Conservation (phyloP, 805 yeast species). For the Saccharomycopsis sp. region DNA sequence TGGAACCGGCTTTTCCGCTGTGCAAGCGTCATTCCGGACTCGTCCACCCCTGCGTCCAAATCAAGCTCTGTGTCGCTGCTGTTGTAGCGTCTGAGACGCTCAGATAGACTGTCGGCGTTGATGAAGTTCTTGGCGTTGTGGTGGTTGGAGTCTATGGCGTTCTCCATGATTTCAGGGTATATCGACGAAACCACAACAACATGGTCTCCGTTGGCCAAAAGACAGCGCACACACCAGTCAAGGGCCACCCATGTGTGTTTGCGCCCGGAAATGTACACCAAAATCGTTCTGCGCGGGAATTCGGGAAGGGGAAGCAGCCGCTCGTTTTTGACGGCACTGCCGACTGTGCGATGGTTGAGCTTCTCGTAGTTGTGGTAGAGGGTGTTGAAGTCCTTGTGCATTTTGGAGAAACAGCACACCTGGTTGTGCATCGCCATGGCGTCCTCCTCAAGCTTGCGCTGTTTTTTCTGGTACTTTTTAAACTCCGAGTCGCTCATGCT, state of each 20-base stretch:
- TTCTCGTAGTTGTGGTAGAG: conserved; percentile 34
- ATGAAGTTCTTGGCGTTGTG: background rate
- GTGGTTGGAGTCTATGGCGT: conserved; percentile 11
- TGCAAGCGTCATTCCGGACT: conserved; percentile 1
- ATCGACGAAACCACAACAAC: conserved; percentile 56
- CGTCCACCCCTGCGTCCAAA: background rate
- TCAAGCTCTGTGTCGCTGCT: background rate
- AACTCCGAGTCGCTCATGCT: conserved; percentile 10
- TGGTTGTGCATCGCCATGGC: conserved; percentile 20
- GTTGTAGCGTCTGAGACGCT: background rate
- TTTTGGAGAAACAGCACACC: conserved; percentile 31
- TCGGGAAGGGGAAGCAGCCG: conserved; percentile 27
- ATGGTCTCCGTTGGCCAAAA: conserved; percentile 60
- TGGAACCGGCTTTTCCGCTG: conserved; percentile 2
- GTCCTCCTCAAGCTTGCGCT: conserved; percentile 2
- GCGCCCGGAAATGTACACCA: conserved; percentile 65
- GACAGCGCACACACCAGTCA: conserved; percentile 55
- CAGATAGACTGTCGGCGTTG: background rate
- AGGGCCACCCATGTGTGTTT: conserved; percentile 77
- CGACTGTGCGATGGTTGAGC: conserved; percentile 18
- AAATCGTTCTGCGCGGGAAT: conserved; percentile 45
- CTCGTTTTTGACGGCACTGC: conserved; percentile 11
- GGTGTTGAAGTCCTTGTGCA: conserved; percentile 42
- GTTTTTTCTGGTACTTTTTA: conserved; percentile 5
- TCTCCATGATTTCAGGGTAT: conserved; percentile 27